Conservation (phyloP, 805 yeast genomes). For the Novakomyces olei region DNA sequence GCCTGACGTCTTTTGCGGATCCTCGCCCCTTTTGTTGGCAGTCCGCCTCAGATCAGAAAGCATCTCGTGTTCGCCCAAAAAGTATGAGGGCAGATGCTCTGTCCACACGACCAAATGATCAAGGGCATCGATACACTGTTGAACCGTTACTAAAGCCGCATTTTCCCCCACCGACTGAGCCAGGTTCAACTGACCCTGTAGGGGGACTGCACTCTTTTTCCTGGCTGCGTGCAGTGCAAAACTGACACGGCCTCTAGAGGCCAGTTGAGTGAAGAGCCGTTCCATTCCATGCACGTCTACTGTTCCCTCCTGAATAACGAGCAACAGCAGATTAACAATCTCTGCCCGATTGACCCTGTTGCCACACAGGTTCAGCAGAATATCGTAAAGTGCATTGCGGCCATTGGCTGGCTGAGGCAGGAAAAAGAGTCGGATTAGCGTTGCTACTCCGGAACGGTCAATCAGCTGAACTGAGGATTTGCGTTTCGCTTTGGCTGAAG, state of each 20-base stretch:
- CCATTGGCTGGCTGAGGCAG: slow-evolving; percentile 44
- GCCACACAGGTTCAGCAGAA: slow-evolving; percentile 44
- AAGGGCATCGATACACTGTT: slow-evolving; percentile 54
- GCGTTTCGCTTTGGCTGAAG: slow-evolving; percentile 17
- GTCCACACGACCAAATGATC: slow-evolving; percentile 48
- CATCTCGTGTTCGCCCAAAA: slow-evolving; percentile 55
- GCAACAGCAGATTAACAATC: slow-evolving; percentile 41
- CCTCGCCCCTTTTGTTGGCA: slow-evolving; percentile 16
- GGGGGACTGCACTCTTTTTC: slow-evolving; percentile 17
- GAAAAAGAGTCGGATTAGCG: slow-evolving; percentile 48
- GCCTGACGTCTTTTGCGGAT: slow-evolving; percentile 17
- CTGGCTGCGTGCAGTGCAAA: slow-evolving; percentile 34
- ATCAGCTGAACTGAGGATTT: slow-evolving; percentile 38
- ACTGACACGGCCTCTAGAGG: slow-evolving; percentile 16
- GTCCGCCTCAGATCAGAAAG: slow-evolving; percentile 18
- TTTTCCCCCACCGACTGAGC: slow-evolving; percentile 20
- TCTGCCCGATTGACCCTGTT: slow-evolving; percentile 64
- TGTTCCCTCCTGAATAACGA: slow-evolving; percentile 58
- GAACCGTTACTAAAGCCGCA: slow-evolving; percentile 49
- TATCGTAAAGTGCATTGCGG: slow-evolving; percentile 39
- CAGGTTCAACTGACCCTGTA: slow-evolving; percentile 6
- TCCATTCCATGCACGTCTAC: slow-evolving; percentile 37
- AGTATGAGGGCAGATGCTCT: slow-evolving; percentile 45
- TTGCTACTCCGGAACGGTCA: slow-evolving; percentile 54
- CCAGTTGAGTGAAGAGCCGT: slow-evolving; percentile 11